A percentile compares a stretch with the other conserved stretches of the same genome.
These are phyloP conservation scores for Cryptosporidium viatorum DNA, from an alignment of 169 alveolate species.

Conservation along the genomic window DNA sequence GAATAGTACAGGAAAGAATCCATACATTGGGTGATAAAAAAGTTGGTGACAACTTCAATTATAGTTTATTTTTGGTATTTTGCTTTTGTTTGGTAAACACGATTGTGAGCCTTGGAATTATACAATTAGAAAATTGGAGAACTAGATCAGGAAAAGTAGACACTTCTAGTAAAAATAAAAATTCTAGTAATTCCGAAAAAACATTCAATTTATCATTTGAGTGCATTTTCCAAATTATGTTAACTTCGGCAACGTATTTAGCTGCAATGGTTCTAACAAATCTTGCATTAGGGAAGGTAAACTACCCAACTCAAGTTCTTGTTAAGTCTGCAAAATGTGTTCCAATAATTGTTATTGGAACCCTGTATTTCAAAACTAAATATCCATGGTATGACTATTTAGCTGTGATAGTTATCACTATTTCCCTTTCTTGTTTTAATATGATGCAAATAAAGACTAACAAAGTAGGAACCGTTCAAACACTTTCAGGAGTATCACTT, in stretches of 20 bases:
- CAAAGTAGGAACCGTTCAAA: constrained; percentile 78
- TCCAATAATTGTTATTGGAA: constrained; percentile 91
- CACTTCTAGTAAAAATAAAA: not conserved
- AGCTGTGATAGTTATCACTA: constrained; percentile 86
- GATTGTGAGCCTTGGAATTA: constrained; percentile 44
- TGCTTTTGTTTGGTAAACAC: constrained; percentile 73
- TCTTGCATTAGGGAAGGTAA: constrained; percentile 87
- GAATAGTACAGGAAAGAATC: constrained; percentile 51
- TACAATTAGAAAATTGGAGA: constrained; percentile 11
- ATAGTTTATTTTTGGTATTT: constrained; percentile 53
- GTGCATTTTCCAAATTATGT: constrained; percentile 74
- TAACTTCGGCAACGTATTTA: constrained; percentile 84
- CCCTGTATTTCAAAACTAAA: constrained; percentile 84
- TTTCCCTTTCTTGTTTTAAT: constrained; percentile 86
- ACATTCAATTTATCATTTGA: constrained; percentile 1
- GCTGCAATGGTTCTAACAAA: constrained; percentile 86
- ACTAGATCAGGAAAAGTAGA: not conserved
- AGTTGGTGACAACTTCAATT: constrained; percentile 37
- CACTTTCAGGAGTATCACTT: constrained; percentile 85
- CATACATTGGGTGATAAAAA: constrained; percentile 44
- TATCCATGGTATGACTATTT: constrained; percentile 90
- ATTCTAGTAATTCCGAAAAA: not conserved
- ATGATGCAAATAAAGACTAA: constrained; percentile 75
- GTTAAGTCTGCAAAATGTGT: constrained; percentile 92
- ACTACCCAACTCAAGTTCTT: constrained; percentile 91